Evolutionary conservation across 306 rosid genomes (phyloP), one percentile per base, ranked within the genome.

Genomic region (Castanea crenata): DNA sequence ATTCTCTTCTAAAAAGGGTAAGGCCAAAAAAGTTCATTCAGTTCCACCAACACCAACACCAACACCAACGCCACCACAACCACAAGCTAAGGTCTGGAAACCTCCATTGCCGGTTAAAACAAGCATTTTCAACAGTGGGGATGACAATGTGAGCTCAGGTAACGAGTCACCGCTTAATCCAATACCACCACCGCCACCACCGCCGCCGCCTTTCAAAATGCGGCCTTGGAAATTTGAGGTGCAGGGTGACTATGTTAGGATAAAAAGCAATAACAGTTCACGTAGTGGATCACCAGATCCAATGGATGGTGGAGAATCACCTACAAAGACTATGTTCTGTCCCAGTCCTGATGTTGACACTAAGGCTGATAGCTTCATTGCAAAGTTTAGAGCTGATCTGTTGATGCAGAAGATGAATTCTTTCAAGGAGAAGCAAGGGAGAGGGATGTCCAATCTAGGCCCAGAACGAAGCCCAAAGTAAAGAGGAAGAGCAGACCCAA

Each of bases 391-490:
- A 78, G 94, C 95, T 23, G 90, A 91, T 73, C 82, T 94, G 73
- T 81, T 76, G 88, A 69, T 87, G 86, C 97, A 94, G 90, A 90
- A 87, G 83, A 87, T 91, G 83, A 90, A 94, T 32, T 94, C 98
- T 38, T 64, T 89, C 77, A 88, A 76, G 71, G 87, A 86, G 86
- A 82, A 83, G 80, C 85, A 79, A 70, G 84, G 74, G 73, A 79
- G 80, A 58, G 85, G 84, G 77, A 83, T 75, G 77, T 90, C 91
- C 31, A 88, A 88, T 76, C 81, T 92, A 15, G 87, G 90, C 73
- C 86, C 76, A 55, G 61, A 78, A 69, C 5, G 61, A 27, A 44
- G 78, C 57, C 62, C 77, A 49, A 62, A n/a, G 56, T n/a, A 46
- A 46, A 55, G 58, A 71, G 23, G 54, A 69, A 70, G 73, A 74